These are phyloP conservation scores for Schizonepeta tenuifolia DNA, from an alignment of 257 asterid genomes.

Conservation along the genomic window DNA sequence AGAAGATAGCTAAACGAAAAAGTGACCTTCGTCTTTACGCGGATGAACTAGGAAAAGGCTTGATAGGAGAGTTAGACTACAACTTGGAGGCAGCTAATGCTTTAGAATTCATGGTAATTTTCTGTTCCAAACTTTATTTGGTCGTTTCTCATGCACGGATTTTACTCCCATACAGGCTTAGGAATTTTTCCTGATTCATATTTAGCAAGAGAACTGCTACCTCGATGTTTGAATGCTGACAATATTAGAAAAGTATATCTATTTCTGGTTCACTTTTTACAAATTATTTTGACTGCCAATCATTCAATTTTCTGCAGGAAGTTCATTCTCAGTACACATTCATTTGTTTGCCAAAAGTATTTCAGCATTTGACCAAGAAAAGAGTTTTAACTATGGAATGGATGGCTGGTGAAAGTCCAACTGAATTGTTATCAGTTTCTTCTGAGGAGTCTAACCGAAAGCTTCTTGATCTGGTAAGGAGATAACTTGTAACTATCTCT, in stretches of 20 bases:
- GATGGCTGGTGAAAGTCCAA: slow-evolving; percentile 95
- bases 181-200: slow-evolving; percentile 23
- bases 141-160: slow-evolving; percentile 18
- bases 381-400: slow-evolving; percentile 96
- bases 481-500: slow-evolving; percentile 23
- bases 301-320: slow-evolving; percentile 62
- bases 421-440: slow-evolving; percentile 57
- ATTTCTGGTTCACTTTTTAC: slow-evolving; percentile 1
- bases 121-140: slow-evolving; percentile 3
- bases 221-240: slow-evolving; percentile 20
- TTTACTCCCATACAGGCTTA: neutral
- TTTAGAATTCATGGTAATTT: slow-evolving; percentile 72
- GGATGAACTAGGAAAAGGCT: slow-evolving; percentile 97
- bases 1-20: slow-evolving; percentile 81
- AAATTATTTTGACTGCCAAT: slow-evolving; percentile 26
- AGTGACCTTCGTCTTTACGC: slow-evolving; percentile 86
- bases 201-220: slow-evolving; percentile 20
- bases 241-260: slow-evolving; percentile 16
- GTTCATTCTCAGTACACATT: slow-evolving; percentile 72
- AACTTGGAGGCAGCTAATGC: slow-evolving; percentile 91
- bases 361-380: slow-evolving; percentile 66
- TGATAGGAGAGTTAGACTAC: slow-evolving; percentile 95
- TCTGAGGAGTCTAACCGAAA: slow-evolving; percentile 59
- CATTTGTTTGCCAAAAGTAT: slow-evolving; percentile 72
- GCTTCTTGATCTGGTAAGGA: slow-evolving; percentile 60